Conservation (phyloP, 2,329 filamentous ascomycete genomes). For the Nemania bipapillata region DNA sequence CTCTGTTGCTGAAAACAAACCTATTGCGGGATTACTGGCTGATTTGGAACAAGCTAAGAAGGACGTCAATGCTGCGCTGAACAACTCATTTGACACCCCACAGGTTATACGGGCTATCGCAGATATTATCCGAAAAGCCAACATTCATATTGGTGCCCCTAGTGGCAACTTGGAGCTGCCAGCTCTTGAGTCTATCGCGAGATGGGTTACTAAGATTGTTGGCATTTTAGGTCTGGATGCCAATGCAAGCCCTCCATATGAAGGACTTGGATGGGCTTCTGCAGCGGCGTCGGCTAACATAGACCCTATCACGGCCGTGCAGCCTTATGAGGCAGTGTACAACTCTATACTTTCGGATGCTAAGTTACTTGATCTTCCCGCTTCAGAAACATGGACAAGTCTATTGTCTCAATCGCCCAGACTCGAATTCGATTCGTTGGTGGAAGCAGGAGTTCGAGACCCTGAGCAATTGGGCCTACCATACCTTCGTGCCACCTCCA, state of each 20-base stretch:
- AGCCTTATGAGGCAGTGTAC: constrained; percentile 61
- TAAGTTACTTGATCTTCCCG: constrained; percentile 58
- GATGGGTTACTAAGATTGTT: constrained; percentile 85
- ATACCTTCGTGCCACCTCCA: constrained; percentile 66
- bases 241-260: constrained; percentile 64
- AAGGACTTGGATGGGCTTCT: constrained; percentile 67
- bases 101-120: constrained; percentile 80
- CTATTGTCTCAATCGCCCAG: constrained; percentile 59
- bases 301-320: constrained; percentile 59
- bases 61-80: constrained; percentile 69
- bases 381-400: constrained; percentile 57
- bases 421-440: constrained; percentile 60
- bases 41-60: constrained; percentile 65
- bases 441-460: constrained; percentile 60
- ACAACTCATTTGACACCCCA: constrained; percentile 89
- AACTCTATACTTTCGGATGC: constrained; percentile 60
- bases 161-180: constrained; percentile 59
- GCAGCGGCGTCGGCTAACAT: constrained; percentile 53
- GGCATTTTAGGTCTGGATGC: constrained; percentile 85
- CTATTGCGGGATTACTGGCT: constrained; percentile 50
- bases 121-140: constrained; percentile 80
- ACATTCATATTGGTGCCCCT: constrained; percentile 66
- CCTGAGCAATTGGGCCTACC: constrained; percentile 65
- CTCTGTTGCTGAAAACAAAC: constrained; percentile 51
- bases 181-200: constrained; percentile 68